A percentile compares a stretch with the other conserved stretches of the same genome.
phyloP scores from a whole-genome alignment of 768 basidiomycete species.

The Tulasnella sp. region DNA sequence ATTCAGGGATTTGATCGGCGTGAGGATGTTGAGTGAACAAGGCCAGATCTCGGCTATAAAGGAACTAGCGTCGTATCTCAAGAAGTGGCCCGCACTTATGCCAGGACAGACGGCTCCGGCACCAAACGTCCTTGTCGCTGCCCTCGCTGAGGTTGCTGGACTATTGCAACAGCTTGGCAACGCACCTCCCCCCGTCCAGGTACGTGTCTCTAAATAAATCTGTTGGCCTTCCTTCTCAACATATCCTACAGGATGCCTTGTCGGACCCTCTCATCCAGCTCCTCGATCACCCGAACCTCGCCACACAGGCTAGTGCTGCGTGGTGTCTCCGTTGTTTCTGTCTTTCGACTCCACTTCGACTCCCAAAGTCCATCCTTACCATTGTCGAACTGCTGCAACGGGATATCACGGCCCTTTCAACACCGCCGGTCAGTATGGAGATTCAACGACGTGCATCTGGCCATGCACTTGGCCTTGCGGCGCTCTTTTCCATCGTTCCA shows the following conservation, averaged over 20 bases:
- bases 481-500: conserved; percentile 74
- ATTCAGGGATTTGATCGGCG: conserved; percentile 74
- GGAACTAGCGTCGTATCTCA: conserved; percentile 73
- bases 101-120: conserved; percentile 65
- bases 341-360: conserved; percentile 70
- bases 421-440: conserved; percentile 60
- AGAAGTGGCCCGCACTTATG: conserved; percentile 88
- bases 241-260: conserved; percentile 53
- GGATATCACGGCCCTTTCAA: conserved; percentile 60
- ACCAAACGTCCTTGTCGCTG: conserved; percentile 55
- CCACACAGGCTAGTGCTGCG: conserved; percentile 72
- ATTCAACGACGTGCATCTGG: conserved; percentile 63
- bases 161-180: conserved; percentile 83
- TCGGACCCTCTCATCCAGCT: conserved; percentile 75
- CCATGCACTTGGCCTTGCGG: conserved; percentile 80
- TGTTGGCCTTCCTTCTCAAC: conserved; percentile 13
- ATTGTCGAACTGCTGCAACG: conserved; percentile 74
- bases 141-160: conserved; percentile 72
- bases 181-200: conserved; percentile 80
- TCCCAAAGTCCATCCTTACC: conserved; percentile 64
- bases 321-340: conserved; percentile 89
- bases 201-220: background rate
- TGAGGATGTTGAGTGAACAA: conserved; percentile 82
- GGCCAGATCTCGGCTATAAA: conserved; percentile 86
- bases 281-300: conserved; percentile 74